phyloP scores from a whole-genome alignment of 2,329 filamentous ascomycete genomes.

The Penicillium aurantiogriseum region DNA sequence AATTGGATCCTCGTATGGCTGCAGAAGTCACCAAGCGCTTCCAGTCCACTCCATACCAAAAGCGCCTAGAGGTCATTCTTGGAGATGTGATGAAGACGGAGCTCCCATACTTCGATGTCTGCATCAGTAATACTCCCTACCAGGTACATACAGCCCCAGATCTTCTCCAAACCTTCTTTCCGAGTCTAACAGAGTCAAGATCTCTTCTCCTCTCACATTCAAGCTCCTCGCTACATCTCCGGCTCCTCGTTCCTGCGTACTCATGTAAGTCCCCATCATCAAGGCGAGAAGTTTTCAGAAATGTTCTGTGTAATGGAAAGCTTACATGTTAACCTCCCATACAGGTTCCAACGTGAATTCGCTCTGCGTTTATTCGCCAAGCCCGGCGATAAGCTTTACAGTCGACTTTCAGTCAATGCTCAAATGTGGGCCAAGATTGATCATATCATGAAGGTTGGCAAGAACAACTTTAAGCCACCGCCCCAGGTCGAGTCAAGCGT shows the following conservation, averaged over 20 bases:
- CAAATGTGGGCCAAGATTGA: constrained; percentile 81
- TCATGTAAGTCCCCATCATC: constrained; percentile 58
- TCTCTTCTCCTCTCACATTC: constrained; percentile 89
- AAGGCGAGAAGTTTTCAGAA: not conserved
- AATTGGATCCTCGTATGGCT: constrained; percentile 94
- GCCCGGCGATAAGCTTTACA: constrained; percentile 85
- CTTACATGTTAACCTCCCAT: constrained; percentile 4
- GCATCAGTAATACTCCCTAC: constrained; percentile 75
- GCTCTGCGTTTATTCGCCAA: constrained; percentile 84
- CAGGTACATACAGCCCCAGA: constrained; percentile 47
- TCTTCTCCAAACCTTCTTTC: not conserved
- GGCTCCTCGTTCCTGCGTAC: constrained; percentile 77
- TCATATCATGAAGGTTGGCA: constrained; percentile 85
- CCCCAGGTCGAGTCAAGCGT: constrained; percentile 90
- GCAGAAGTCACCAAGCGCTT: constrained; percentile 93
- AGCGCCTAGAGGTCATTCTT: constrained; percentile 80
- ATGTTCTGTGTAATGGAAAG: not conserved
- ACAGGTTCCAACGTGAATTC: constrained; percentile 74
- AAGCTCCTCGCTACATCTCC: constrained; percentile 79
- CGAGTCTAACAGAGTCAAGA: constrained; percentile 49
- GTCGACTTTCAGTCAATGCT: constrained; percentile 84
- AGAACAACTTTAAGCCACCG: constrained; percentile 94
- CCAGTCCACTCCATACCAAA: constrained; percentile 80
- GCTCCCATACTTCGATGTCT: constrained; percentile 75
- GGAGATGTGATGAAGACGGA: constrained; percentile 93